Evolutionary conservation across 495 filamentous ascomycete genomes (phyloP), one percentile per base, ranked within the genome.

Genomic region (Oidiodendron maius): DNA sequence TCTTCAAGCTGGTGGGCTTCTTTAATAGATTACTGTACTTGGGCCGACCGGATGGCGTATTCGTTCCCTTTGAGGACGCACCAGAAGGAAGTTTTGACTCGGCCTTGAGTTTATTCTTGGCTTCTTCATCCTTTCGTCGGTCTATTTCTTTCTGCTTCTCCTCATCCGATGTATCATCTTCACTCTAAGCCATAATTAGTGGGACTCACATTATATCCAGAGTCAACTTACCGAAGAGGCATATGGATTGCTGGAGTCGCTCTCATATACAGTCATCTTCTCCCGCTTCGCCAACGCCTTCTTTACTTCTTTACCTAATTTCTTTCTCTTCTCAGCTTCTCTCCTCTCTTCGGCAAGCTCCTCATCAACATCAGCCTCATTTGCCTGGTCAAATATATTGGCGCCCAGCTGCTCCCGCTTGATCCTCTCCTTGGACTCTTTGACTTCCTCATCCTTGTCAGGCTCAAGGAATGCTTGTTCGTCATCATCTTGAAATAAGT

Each of bases 391-490:
- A 54, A 96, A 96, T 5, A 91, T 67, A 57, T 95, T 95, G 12
- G 93, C 91, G 48, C 78, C 80, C 24, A 91, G 70, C 56, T 93
- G 89, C 58, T 98, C 91, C 28, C 87, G 80, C 51, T 91, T 93
- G 52, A 97, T 84, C 51, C 82, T 76, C 45, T 84, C 82, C 56
- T 91, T 84, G 3, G 89, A 79, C n/a, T 88, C 85, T 61, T 95
- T 96, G 0, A 79, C 70, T 35, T 96, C 89, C 51, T 94, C 87
- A 44, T 96, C 89, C 39, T 80, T 68, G 9, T 89, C 86, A 46
- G 83, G 82, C 60, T 94, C 87, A 35, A 94, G 75, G 44, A 71
- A 71, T 11, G 87, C 84, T 38, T 82, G 78, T 59, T 96, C 93
- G 60, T 98, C 93, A 59, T 98, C 93, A 58, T 97, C 86, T 10